Conservation (phyloP, 1,139 yeast species). For the Sugiyamaella paludigena region DNA sequence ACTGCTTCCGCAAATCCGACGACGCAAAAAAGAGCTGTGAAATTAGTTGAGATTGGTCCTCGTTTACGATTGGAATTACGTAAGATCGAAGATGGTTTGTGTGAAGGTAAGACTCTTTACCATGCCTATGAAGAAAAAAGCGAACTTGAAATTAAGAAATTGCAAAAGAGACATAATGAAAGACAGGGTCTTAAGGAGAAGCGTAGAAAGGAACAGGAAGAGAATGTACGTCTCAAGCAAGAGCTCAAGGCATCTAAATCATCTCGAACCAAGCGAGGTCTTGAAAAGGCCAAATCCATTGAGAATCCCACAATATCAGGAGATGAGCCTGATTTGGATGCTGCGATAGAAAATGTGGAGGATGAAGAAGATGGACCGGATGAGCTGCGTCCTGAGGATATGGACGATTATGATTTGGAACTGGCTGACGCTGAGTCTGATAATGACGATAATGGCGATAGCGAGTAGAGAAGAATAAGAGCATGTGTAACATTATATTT, state of each 20-base stretch:
- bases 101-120: conserved; percentile 81
- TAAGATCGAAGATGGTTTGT: conserved; percentile 90
- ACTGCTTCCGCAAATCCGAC: conserved; percentile 25
- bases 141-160: conserved; percentile 53
- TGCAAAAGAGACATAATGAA: conserved; percentile 67
- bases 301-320: conserved; percentile 15
- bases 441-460: conserved; percentile 14
- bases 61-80: conserved; percentile 70
- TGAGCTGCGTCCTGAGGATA: conserved; percentile 35
- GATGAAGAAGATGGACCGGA: conserved; percentile 40
- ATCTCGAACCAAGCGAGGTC: conserved; percentile 54
- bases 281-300: conserved; percentile 43
- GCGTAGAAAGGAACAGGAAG: conserved; percentile 77
- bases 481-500: too few species aligned
- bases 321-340: conserved; percentile 22
- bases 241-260: conserved; percentile 71
- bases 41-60: conserved; percentile 92
- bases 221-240: conserved; percentile 72
- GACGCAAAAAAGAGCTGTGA: conserved; percentile 79
- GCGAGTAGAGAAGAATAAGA: conserved; percentile 3
- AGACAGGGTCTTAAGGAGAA: conserved; percentile 62
- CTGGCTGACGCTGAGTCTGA: conserved; percentile 17
- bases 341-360: conserved; percentile 25
- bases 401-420: conserved; percentile 25
- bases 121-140: conserved; percentile 70